Evolutionary conservation across 352 stramenopile genomes (phyloP), one percentile per base, ranked within the genome.

Genomic region (Phytophthora lateralis): DNA sequence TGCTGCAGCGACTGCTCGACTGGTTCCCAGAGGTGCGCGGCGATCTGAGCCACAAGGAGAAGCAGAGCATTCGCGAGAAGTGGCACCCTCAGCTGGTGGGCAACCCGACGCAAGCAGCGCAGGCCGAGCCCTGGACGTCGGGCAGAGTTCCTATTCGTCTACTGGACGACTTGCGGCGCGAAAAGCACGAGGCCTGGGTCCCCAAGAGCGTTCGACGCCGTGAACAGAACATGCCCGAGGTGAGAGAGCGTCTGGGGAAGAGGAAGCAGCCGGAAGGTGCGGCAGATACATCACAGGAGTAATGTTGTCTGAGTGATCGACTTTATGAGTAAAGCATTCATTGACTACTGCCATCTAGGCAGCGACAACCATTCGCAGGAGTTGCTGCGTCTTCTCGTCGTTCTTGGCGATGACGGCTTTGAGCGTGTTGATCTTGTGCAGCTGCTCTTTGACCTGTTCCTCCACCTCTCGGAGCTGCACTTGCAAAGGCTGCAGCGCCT

Each of bases 341-440:
- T 26, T 26, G 39, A 46, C 17, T 27, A 15, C 26, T 1, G 26
- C 4, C 26, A 30, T 4, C 26, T 60, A 93, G 30, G 87, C 78
- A 7, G 83, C 90, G 17, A 97, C 87, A 21, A 97, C 90, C 74
- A 96, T 90, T 41, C 85, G 78, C 52, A 98, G 62, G 18, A 98
- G 75, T 62, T 95, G 80, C 46, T 92, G 76, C 6, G 96, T 97
- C 66, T 95, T 94, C 51, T 95, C 86, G 49, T 98, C 93, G 68
- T 98, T 97, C 68, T 93, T 96, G 20, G 86, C 79, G 52, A 98
- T 98, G 24, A 76, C 92, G 17, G 91, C 87, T 71, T 98, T 98
- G 58, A 97, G 72, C 29, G 80, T 83, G 59, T 95, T 91, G 73
- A 98, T 97, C 69, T 95, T 96, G 76, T 93, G 76, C 24, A 96